Conservation (phyloP, 805 yeast species). For the Monosporozyma solicola region DNA sequence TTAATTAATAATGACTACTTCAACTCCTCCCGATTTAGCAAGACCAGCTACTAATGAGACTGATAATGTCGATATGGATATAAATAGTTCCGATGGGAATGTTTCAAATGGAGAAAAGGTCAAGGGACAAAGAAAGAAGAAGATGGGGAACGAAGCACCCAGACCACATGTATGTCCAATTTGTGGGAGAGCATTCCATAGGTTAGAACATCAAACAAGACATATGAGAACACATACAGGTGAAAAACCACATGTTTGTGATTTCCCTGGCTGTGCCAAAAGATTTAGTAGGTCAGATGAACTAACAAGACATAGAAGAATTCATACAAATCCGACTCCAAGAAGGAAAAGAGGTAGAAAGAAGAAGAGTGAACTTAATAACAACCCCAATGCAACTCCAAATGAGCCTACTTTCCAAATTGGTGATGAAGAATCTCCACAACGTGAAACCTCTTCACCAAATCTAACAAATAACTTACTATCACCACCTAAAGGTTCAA, state of each 20-base stretch:
- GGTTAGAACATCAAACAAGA: conserved; percentile 70
- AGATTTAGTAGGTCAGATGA: conserved; percentile 65
- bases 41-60: not conserved
- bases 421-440: conserved; percentile 5
- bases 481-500: not conserved
- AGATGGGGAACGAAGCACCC: conserved; percentile 22
- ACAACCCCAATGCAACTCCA: not conserved
- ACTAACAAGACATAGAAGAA: conserved; percentile 61
- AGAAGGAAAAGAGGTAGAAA: conserved; percentile 46
- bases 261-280: conserved; percentile 61
- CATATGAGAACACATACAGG: conserved; percentile 78
- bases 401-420: conserved; percentile 4
- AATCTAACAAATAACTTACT: conserved; percentile 1
- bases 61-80: not conserved
- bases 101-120: not conserved
- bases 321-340: conserved; percentile 64
- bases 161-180: conserved; percentile 67
- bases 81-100: not conserved
- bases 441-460: not conserved
- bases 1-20: not conserved
- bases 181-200: conserved; percentile 65
- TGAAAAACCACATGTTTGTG: conserved; percentile 72
- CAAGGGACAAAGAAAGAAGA: not conserved
- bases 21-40: not conserved
- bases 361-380: conserved; percentile 21